Conservation (phyloP, 176 grass and related monocot genomes). For the Tuctoria greenei region DNA sequence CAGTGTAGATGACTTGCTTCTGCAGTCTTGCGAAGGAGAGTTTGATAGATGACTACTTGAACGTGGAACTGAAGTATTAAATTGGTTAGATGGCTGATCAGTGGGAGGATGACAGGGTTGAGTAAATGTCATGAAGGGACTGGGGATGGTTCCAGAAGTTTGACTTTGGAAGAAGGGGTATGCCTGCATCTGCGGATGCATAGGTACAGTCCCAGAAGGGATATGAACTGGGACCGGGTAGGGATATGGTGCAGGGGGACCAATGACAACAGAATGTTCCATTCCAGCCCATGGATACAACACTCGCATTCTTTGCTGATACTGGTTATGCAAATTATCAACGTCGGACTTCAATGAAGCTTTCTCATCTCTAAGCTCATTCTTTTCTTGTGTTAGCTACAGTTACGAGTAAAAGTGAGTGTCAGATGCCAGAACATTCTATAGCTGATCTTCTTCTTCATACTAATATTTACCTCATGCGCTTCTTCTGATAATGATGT, state of each 20-base stretch:
- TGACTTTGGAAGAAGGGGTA: conserved; percentile 57
- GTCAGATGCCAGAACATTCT: conserved; percentile 14
- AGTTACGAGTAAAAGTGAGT: conserved; percentile 24
- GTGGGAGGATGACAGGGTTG: conserved; percentile 46
- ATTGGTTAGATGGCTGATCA: conserved; percentile 53
- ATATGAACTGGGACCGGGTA: conserved; percentile 65
- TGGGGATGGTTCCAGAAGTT: conserved; percentile 39
- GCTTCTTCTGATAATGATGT: conserved; percentile 76
- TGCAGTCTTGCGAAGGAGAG: conserved; percentile 39
- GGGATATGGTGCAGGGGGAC: conserved; percentile 58
- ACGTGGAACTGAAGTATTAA: conserved; percentile 35
- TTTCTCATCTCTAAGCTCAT: conserved; percentile 88
- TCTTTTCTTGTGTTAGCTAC: conserved; percentile 84
- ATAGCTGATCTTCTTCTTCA: conserved; percentile 11
- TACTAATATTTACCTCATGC: conserved; percentile 62
- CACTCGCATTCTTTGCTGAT: conserved; percentile 65
- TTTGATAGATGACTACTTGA: conserved; percentile 46
- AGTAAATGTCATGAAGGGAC: conserved; percentile 45
- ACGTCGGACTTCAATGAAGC: conserved; percentile 72
- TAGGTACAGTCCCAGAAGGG: conserved; percentile 57
- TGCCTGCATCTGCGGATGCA: conserved; percentile 60
- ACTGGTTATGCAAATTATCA: conserved; percentile 68
- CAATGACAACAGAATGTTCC: conserved; percentile 71
- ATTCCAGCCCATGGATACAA: conserved; percentile 73
- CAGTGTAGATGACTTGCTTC: conserved; percentile 53